Evolutionary conservation across 768 basidiomycete genomes (phyloP), one percentile per base, ranked within the genome.

Genomic region (Steccherinum ochraceum): DNA sequence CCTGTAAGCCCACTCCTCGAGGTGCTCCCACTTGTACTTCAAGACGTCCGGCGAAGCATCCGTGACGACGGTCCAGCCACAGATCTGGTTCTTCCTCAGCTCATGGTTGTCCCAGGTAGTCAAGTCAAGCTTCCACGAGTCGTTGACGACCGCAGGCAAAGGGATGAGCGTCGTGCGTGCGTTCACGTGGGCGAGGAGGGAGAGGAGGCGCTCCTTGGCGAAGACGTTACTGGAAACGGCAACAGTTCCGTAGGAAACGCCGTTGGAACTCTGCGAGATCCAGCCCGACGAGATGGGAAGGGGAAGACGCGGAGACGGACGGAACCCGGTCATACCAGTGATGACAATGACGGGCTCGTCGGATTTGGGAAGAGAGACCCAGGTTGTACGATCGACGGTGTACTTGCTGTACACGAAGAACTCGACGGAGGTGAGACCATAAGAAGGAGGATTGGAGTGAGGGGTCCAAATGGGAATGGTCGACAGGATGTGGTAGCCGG

Each of bases 161-260:
- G 61, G 61, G n/a, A 66, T 51, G 24, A 66, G 43, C 7, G 64
- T 63, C 1, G 64, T 66, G 18, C 39, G 46, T 3, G 49, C 49
- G 43, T 66, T 66, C 52, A 66, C 50, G 13, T 40, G 27, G 7
- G 55, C 42, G 4, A 66, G 52, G 12, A 51, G 44, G 5, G 43
- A 40, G 24, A 64, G 58, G 23, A 66, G 47, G n/a, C 43, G 43
- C 19, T 52, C 49, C 21, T 59, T 51, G 19, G 64, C 42, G 58
- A 65, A 64, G 18, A 54, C 40, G 20, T 41, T 35, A 7, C 52
- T 45, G n/a, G 63, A 56, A 24, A 66, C 43, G 18, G 46, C 52
- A 30, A 60, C 51, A 3, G 61, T 63, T 3, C 63, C 63, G 35
- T 49, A 53, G 0, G 60, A 58, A 40, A 52, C 46, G 26, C 51